Percentiles rank a stretch among this genome's conserved stretches.
Evolutionary conservation across 306 rosid genomes (phyloP).

Genomic region (Prunus persica): Prunus_persica_NCBIv2 NC_034016.1:19681501-19682000

Average conservation of each 20-base stretch:
- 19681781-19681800: slow-evolving; percentile 2
- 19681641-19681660: neutral
- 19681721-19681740: slow-evolving; percentile 29
- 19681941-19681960: neutral
- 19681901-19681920: neutral
- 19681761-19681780: no score
- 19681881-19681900: neutral
- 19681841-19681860: neutral
- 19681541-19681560: slow-evolving; percentile 18
- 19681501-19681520: slow-evolving; percentile 46
- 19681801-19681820: slow-evolving; percentile 19
- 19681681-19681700: slow-evolving; percentile 4
- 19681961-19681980: neutral
- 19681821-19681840: slow-evolving; percentile 25
- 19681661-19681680: neutral
- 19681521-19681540: slow-evolving; percentile 29
- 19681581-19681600: slow-evolving; percentile 37
- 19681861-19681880: neutral
- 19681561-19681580: slow-evolving; percentile 22
- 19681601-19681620: slow-evolving; percentile 43
- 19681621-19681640: slow-evolving; percentile 32
- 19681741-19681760: no score
- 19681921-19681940: neutral
- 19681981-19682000: slow-evolving; percentile 8
- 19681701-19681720: slow-evolving; percentile 19